Evolutionary conservation across 306 rosid species (phyloP).

Genomic region (Cyamopsis tetragonoloba): DNA sequence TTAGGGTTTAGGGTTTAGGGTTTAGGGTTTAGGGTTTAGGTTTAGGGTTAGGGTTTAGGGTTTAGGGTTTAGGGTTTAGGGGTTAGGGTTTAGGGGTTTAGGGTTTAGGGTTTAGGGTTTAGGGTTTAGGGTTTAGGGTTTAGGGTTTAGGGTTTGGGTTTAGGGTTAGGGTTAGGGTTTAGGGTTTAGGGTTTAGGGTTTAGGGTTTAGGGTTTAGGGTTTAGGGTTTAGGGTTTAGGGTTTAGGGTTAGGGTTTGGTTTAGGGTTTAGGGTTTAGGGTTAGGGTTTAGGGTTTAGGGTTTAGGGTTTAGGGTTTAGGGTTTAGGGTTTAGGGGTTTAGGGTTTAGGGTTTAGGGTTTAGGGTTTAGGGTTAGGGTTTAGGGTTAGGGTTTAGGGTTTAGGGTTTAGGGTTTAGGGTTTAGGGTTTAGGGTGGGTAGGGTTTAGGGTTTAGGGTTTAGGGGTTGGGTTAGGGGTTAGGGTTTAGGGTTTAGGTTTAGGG

Average conservation of each 20-base stretch:
- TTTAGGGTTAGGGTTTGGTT: slow-evolving; percentile 27
- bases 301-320: slow-evolving; percentile 19
- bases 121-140: slow-evolving; percentile 29
- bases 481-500: slow-evolving; percentile 10
- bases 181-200: background rate
- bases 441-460: slow-evolving; percentile 7
- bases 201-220: background rate
- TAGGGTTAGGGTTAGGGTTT: slow-evolving; percentile 23
- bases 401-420: slow-evolving; percentile 26
- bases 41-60: slow-evolving; percentile 7
- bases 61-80: slow-evolving; percentile 14
- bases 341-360: slow-evolving; percentile 11
- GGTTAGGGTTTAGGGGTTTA: slow-evolving; percentile 14
- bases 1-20: slow-evolving; percentile 11
- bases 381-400: background rate
- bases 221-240: background rate
- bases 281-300: slow-evolving; percentile 25
- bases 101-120: slow-evolving; percentile 21
- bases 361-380: background rate
- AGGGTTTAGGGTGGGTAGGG: slow-evolving; percentile 29
- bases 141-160: slow-evolving; percentile 15
- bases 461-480: background rate
- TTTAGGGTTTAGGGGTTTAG: slow-evolving; percentile 3
- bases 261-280: slow-evolving; percentile 27
- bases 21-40: slow-evolving; percentile 25